Evolutionary conservation across 1,284 basidiomycete species (phyloP).

Genomic region (Athelia psychrophila): DNA sequence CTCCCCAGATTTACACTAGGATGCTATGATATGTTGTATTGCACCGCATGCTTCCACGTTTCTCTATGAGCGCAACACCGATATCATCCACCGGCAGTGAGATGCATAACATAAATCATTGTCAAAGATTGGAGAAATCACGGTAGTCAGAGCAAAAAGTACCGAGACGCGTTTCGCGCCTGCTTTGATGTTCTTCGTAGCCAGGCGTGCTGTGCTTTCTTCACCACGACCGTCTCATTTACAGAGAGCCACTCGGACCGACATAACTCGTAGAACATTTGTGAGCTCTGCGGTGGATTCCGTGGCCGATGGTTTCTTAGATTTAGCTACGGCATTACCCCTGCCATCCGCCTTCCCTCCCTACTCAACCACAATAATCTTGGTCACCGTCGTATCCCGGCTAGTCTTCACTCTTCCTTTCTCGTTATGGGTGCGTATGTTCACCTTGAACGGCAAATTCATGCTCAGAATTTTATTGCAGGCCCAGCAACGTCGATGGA

Average conservation of each 20-base stretch:
- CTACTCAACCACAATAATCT: constrained; percentile 77
- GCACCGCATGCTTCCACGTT: constrained; percentile 1
- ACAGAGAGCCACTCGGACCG: constrained; percentile 3
- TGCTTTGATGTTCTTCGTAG: constrained; percentile 2
- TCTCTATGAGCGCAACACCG: not conserved
- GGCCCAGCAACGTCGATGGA: constrained; percentile 63
- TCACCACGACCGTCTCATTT: constrained; percentile 2
- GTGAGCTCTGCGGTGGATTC: constrained; percentile 35
- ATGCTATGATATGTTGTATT: constrained; percentile 24
- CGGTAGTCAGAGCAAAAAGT: too few relatives aligned
- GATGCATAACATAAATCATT: too few relatives aligned
- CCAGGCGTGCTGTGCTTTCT: not conserved
- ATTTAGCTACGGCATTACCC: constrained; percentile 68
- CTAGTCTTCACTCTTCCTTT: constrained; percentile 69
- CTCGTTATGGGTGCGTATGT: constrained; percentile 71
- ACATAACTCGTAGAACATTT: constrained; percentile 24
- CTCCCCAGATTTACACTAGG: constrained; percentile 7
- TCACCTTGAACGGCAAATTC: constrained; percentile 4
- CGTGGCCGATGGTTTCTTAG: constrained; percentile 50
- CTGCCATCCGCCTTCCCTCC: constrained; percentile 61
- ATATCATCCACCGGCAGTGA: too few relatives aligned
- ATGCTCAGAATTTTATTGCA: constrained; percentile 26
- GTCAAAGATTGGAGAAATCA: too few relatives aligned
- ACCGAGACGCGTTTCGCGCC: constrained; percentile 2
- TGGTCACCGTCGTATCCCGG: constrained; percentile 68